Conservation (phyloP, 2,329 filamentous ascomycete species). For the Fusarium succisae region DNA sequence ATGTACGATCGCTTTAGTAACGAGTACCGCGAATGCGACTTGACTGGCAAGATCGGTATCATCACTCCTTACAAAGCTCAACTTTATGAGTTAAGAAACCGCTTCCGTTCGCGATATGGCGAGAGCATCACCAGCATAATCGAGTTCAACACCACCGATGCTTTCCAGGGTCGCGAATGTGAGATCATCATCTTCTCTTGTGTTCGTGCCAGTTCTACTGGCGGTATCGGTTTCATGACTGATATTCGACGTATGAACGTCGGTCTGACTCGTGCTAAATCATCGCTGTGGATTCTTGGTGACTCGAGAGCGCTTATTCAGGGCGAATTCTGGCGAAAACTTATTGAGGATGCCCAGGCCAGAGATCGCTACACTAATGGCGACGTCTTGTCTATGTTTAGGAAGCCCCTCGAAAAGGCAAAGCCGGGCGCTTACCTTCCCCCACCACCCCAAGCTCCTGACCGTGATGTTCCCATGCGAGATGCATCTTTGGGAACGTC, state of each 20-base stretch:
- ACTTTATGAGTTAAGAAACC: constrained; percentile 78
- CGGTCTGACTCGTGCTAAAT: constrained; percentile 94
- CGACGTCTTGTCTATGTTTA: constrained; percentile 61
- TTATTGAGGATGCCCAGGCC: constrained; percentile 82
- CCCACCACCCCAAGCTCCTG: constrained; percentile 7
- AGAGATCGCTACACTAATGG: constrained; percentile 81
- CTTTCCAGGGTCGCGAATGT: constrained; percentile 95
- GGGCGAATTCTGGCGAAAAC: constrained; percentile 88
- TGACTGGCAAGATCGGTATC: constrained; percentile 88
- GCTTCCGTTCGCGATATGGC: constrained; percentile 79
- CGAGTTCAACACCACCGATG: constrained; percentile 99
- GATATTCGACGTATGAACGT: constrained; percentile 99
- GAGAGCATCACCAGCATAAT: constrained; percentile 78
- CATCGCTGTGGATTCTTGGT: constrained; percentile 94
- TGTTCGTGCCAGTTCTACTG: constrained; percentile 88
- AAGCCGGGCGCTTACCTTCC: constrained; percentile 39
- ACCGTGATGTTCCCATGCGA: constrained; percentile 31
- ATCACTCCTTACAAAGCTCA: constrained; percentile 99
- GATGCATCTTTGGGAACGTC: constrained; percentile 24
- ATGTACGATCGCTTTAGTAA: constrained; percentile 81
- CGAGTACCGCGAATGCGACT: constrained; percentile 75
- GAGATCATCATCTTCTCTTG: constrained; percentile 99
- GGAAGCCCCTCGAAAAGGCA: constrained; percentile 53
- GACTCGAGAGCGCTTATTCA: constrained; percentile 87
- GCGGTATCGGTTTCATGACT: constrained; percentile 97